Evolutionary conservation across 2,329 filamentous ascomycete genomes (phyloP).

Genomic region (Elsinoe ampelina): DNA sequence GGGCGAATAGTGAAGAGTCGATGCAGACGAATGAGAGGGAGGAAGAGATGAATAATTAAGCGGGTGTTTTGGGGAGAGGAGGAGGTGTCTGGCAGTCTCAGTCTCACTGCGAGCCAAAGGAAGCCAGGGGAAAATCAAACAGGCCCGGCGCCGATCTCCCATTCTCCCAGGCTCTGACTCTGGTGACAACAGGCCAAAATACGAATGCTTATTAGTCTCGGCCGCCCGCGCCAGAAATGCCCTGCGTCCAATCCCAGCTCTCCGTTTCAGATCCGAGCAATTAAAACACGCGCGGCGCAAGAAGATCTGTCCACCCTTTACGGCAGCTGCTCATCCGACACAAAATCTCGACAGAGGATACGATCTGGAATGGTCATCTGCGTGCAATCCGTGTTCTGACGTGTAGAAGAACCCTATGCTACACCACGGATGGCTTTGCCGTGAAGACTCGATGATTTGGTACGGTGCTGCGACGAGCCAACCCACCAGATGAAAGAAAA

Average conservation of each 20-base stretch:
- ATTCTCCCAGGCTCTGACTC: no score
- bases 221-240: neutral
- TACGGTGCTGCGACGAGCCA: neutral
- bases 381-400: neutral
- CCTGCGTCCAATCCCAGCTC: neutral
- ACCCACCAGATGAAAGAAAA: neutral
- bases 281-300: neutral
- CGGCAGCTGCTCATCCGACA: neutral
- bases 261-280: constrained; percentile 5
- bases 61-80: neutral
- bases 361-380: neutral
- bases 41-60: constrained; percentile 1
- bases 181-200: neutral
- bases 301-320: neutral
- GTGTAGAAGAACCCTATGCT: neutral
- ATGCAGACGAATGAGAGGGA: constrained; percentile 3
- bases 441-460: neutral
- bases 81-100: neutral
- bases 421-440: neutral
- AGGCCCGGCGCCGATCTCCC: neutral
- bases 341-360: neutral
- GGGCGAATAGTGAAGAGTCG: neutral
- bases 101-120: neutral
- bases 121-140: constrained; percentile 4
- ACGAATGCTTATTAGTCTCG: neutral